Conservation (phyloP, 2,329 filamentous ascomycete genomes). For the Fusarium solani-melongenae region DNA sequence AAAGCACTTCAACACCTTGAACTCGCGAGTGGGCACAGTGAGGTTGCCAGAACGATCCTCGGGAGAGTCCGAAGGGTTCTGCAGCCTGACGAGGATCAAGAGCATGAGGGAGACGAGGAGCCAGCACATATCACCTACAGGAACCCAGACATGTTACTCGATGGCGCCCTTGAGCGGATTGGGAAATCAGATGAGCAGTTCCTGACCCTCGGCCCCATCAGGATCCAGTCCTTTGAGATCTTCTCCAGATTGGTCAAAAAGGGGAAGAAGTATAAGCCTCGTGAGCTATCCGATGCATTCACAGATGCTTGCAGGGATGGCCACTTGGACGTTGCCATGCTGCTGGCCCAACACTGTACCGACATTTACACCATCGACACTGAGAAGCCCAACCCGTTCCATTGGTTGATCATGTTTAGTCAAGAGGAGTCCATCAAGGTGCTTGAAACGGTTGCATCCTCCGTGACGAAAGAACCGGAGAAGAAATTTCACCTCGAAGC, state of each 20-base stretch:
- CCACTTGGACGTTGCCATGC: neutral
- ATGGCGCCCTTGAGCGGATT: neutral
- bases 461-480: neutral
- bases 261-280: neutral
- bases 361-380: neutral
- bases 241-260: neutral
- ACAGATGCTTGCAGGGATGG: constrained; percentile 1
- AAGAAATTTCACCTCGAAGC: neutral
- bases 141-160: neutral
- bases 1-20: neutral
- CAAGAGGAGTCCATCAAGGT: neutral
- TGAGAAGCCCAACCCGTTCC: neutral
- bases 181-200: neutral
- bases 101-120: neutral
- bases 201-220: neutral
- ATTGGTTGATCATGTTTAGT: constrained; percentile 9
- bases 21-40: neutral
- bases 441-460: neutral
- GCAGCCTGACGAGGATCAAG: neutral
- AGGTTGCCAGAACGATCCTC: constrained; percentile 1
- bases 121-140: neutral
- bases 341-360: neutral
- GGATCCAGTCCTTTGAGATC: neutral
- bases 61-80: neutral
- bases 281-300: neutral